Evolutionary conservation across 768 basidiomycete species (phyloP).

Genomic region (Collybia sordida): DNA sequence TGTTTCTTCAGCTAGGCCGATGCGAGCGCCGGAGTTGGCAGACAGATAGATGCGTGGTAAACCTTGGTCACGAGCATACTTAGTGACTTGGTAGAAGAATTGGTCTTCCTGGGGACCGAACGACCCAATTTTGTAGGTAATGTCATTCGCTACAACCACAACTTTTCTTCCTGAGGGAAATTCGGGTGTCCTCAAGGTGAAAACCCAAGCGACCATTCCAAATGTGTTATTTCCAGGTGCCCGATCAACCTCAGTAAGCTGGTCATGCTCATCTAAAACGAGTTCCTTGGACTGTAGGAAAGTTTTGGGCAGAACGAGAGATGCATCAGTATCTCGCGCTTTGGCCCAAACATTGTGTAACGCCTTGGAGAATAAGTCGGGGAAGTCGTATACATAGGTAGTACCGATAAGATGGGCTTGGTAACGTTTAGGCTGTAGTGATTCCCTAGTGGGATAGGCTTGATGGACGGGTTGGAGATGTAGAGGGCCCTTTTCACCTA

Average conservation of each 20-base stretch:
- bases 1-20: constrained; percentile 93
- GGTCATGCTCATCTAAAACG: constrained; percentile 90
- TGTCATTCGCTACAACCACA: constrained; percentile 95
- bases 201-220: constrained; percentile 99
- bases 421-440: constrained; percentile 97
- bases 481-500: constrained; percentile 95
- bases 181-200: constrained; percentile 89
- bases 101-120: constrained; percentile 96
- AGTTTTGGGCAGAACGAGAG: constrained; percentile 71
- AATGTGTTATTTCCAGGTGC: constrained; percentile 92
- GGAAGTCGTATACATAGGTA: constrained; percentile 99
- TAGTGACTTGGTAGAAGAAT: constrained; percentile 93
- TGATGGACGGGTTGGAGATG: constrained; percentile 95
- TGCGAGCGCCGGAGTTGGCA: constrained; percentile 97
- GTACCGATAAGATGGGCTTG: constrained; percentile 98
- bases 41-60: constrained; percentile 96
- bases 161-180: constrained; percentile 84
- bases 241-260: constrained; percentile 86
- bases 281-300: constrained; percentile 87
- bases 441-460: constrained; percentile 96
- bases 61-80: constrained; percentile 86
- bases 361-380: constrained; percentile 97
- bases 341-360: constrained; percentile 90
- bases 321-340: constrained; percentile 60
- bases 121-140: constrained; percentile 97